Conservation (phyloP, 495 filamentous ascomycete species). For the Neurospora discreta region DNA sequence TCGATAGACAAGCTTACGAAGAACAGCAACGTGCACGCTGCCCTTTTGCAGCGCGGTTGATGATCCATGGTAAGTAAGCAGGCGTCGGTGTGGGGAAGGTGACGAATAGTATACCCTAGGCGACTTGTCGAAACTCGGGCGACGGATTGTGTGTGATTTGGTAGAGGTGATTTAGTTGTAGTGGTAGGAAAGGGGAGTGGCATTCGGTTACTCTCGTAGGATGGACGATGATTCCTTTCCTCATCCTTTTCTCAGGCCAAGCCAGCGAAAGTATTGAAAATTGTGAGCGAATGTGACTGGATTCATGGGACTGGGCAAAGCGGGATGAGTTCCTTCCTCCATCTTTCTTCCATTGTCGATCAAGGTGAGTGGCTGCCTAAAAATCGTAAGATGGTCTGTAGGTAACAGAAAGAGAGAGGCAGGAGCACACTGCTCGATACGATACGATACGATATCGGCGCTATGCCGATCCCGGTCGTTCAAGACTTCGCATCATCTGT, state of each 20-base stretch:
- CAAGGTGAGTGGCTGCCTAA: not conserved
- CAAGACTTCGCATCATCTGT: not conserved
- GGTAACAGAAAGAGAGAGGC: not conserved
- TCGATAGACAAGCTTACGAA: constrained; percentile 18
- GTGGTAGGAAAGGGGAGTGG: no score
- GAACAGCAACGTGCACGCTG: constrained; percentile 21
- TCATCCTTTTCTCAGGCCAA: no score
- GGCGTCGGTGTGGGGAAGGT: no score
- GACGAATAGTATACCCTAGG: no score
- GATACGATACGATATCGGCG: not conserved
- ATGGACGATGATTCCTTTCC: no score
- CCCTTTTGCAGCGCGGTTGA: constrained; percentile 3
- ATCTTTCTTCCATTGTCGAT: not conserved
- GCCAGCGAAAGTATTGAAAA: no score
- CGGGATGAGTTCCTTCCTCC: not conserved
- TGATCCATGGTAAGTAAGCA: no score
- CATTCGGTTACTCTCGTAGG: no score
- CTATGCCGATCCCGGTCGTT: not conserved
- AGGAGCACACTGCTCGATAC: not conserved
- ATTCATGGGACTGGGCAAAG: not conserved
- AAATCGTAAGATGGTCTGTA: not conserved
- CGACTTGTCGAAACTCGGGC: no score
- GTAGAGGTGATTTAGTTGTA: no score
- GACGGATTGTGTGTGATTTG: no score
- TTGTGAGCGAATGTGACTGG: no score